A percentile compares a stretch with the other conserved stretches of the same genome.
Conservation (phyloP, 495 filamentous ascomycete species). For the Echria macrotheca region DNA sequence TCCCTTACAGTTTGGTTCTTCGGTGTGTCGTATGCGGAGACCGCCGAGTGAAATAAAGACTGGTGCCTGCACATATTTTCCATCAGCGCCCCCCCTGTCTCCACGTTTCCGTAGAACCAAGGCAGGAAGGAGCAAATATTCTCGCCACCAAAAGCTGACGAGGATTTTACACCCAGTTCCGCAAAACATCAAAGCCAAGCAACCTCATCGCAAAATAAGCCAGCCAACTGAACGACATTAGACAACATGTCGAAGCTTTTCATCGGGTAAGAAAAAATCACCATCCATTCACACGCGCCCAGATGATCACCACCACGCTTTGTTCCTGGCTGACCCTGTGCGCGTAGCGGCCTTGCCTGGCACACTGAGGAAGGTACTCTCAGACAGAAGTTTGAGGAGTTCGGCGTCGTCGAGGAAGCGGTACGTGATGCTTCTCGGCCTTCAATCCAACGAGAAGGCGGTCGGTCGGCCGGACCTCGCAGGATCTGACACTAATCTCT, state of each 20-base stretch:
- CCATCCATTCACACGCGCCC: neutral
- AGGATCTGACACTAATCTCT: constrained; percentile 20
- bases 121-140: neutral
- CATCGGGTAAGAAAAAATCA: constrained; percentile 63
- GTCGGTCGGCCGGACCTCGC: no score
- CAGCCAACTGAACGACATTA: constrained; percentile 44
- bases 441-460: no score
- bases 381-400: constrained; percentile 81
- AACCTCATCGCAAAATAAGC: no score
- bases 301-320: no score
- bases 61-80: neutral
- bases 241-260: constrained; percentile 80
- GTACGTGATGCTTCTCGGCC: constrained; percentile 54
- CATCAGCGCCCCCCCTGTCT: neutral
- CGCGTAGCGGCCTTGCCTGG: constrained; percentile 85
- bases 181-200: no score
- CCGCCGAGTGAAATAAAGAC: neutral
- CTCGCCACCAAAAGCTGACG: constrained; percentile 1
- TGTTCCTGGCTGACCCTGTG: no score
- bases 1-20: no score
- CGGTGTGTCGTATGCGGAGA: no score
- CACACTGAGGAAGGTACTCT: constrained; percentile 86
- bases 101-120: neutral
- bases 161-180: neutral
- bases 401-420: constrained; percentile 84